Evolutionary conservation across 202 grass and related monocot genomes (phyloP), one percentile per base, ranked within the genome.

Genomic region (Alloteropsis angusta): DNA sequence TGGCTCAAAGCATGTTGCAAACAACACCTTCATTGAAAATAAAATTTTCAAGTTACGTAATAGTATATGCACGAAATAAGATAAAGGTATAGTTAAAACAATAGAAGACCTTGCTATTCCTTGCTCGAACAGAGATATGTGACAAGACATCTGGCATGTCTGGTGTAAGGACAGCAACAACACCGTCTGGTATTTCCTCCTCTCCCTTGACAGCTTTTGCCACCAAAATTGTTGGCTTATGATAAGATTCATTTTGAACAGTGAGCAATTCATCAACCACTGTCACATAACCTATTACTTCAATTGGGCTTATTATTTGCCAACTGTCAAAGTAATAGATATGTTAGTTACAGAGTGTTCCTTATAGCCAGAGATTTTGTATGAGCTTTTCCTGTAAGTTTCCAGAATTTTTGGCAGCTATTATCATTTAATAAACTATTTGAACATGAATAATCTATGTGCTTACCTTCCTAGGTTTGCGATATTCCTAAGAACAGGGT

Each of bases 131-230:
- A 61, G 93, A 97, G 6, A 97, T 90, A 65, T 97, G 93, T 52
- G 93, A 93, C 11, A 97, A 60, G 83, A 97, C 93, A 85, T 97
- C 93, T 68, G 93, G 93, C 93, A 97, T 97, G 54, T 97, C 88
- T 68, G 88, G 90, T 70, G 93, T 97, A 54, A 97, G 83, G 54
- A 97, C 88, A n/a, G 86, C 93, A 82, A 97, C 88, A 72, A 83
- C 84, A 57, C 93, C 93, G 78, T 93, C 85, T 0, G 90, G 88
- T 85, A 97, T 87, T 89, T 97, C 93, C 68, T 97, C 93, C 78
- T 97, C 90, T 68, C 93, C 93, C 71, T 93, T 97, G 21, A 97
- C 90, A 91, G 78, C 79, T 56, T 93, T 91, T 72, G 93, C 90
- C 34, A 97, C 78, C 72, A 97, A 78, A 72, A 97, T 78, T 0